Evolutionary conservation across 108 stramenopile species (phyloP), one percentile per base, ranked within the genome.

Genomic region (Pseudonitzschia multiseries): DNA sequence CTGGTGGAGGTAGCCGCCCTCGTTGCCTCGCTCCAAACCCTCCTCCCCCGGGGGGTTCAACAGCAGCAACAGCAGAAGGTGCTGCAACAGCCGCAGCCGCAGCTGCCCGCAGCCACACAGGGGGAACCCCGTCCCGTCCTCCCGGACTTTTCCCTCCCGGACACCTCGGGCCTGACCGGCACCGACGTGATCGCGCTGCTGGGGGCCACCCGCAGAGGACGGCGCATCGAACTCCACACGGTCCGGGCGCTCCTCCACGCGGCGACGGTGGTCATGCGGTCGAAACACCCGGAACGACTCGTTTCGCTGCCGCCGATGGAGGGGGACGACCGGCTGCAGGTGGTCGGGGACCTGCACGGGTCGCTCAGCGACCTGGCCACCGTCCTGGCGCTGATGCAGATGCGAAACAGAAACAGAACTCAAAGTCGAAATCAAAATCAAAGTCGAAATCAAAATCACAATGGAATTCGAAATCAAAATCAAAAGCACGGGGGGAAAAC

Each of bases 321-420:
- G 48, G n/a, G 32, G 0, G 14, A 51, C 21, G 53, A 76, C 56
- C 26, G 24, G 29, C 21, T 78, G 29, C 68, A 72, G 24, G 83
- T 83, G 10, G 64, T 84, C 10, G 83, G 83, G 0, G 83, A 84
- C 76, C 56, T 84, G 54, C 83, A 84, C 57, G 79, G 79, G 12
- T 73, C 71, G 15, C 63, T 81, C 29, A 32, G 53, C 68, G 83
- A 84, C 57, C 54, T 79, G 18, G 56, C 65, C 15, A 51, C 69
- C 15, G 75, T 79, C 17, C 43, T 84, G 28, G 76, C 69, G 28
- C 27, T 64, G 14, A 62, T 40, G 36, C 52, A 18, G 10, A 9
- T 10, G 42, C n/a, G n/a, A n/a, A n/a, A n/a, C n/a, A n/a, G n/a
- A n/a, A n/a, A n/a, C n/a, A n/a, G n/a, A n/a, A n/a, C n/a, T n/a